A percentile compares a stretch with the other conserved stretches of the same genome.
These are phyloP conservation scores for Bipolaris bicolor DNA, from an alignment of 2,329 filamentous ascomycete species.

Conservation along the genomic window DNA sequence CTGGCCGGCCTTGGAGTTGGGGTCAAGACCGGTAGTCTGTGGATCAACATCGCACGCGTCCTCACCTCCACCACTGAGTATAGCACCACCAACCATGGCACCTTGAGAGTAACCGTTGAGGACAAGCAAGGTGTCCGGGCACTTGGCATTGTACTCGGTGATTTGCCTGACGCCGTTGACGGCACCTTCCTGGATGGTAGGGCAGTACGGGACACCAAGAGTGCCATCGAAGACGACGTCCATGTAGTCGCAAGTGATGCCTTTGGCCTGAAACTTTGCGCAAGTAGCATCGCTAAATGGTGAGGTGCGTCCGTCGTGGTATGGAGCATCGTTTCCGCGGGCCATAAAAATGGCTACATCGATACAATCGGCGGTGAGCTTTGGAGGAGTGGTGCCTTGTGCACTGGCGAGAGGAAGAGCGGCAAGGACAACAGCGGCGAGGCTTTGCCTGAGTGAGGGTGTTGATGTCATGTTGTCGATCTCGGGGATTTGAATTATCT, in stretches of 20 bases:
- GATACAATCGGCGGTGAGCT: constrained; percentile 11
- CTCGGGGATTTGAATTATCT: neutral
- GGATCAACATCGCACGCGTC: constrained; percentile 11
- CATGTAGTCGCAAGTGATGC: constrained; percentile 12
- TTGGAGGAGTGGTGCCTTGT: constrained; percentile 10
- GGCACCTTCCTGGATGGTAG: constrained; percentile 13
- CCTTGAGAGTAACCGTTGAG: constrained; percentile 15
- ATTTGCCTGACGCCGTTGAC: constrained; percentile 12
- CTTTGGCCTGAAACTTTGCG: constrained; percentile 10
- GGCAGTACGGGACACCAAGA: constrained; percentile 6
- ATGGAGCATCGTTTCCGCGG: constrained; percentile 13
- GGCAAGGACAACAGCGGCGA: constrained; percentile 14
- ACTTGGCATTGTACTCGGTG: constrained; percentile 13
- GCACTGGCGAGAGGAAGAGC: constrained; percentile 6
- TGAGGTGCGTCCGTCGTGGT: constrained; percentile 12
- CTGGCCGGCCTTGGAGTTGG: constrained; percentile 5
- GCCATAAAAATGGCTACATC: constrained; percentile 15
- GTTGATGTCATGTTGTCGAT: constrained; percentile 2
- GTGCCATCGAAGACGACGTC: constrained; percentile 14
- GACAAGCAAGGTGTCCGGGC: constrained; percentile 9
- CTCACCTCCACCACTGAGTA: constrained; percentile 11
- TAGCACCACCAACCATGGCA: constrained; percentile 9
- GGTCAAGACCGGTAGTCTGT: constrained; percentile 5
- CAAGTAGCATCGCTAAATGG: constrained; percentile 9
- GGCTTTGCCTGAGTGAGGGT: constrained; percentile 7